Evolutionary conservation across 2,329 filamentous ascomycete species (phyloP), one percentile per base, ranked within the genome.

Genomic region (Nectriaceae sp.): DNA sequence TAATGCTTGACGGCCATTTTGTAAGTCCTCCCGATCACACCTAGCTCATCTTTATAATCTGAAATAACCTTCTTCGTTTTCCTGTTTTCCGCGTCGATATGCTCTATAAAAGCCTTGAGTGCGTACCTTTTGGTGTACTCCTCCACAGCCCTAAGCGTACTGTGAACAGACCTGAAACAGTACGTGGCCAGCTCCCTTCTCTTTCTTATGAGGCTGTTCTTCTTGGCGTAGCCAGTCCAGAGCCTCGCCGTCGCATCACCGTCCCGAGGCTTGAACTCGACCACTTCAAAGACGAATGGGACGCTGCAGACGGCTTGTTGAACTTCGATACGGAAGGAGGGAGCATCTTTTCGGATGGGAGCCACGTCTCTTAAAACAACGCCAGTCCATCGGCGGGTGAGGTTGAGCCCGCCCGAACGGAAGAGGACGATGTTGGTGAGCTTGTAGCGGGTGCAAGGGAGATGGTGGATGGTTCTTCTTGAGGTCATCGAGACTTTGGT

Each of bases 391-490:
- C 75, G 68, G 3, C 56, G 50, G 0, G 77, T 80, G 21, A 79
- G 64, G 2, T 64, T 56, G 13, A 78, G 65, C 2, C 74, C 74
- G 4, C 73, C 70, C 2, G 60, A 58, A n/a, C 77, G 75, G 50
- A 69, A 75, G 4, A 76, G 57, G 1, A 63, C 54, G 15, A 72
- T 63, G 8, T 74, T 68, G 20, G 66, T 69, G 11, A 80, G 62
- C 52, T 73, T 75, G 53, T 65, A 70, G 11, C 77, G 71, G 13
- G 68, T 58, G 47, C 78, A 81, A 0, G 69, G 67, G 4, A 74
- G 57, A 20, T 66, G 63, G 45, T 79, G 76, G 4, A 79, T 70
- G 2, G 74, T 73, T 52, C 76, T 80, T 33, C 71, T 73, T 0
- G 75, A 77, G 1, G 65, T 65, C 21, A 58, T 63, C 11, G 65